Evolutionary conservation across 2,329 filamentous ascomycete genomes (phyloP).

Genomic region (Colletotrichum gigasporum): DNA sequence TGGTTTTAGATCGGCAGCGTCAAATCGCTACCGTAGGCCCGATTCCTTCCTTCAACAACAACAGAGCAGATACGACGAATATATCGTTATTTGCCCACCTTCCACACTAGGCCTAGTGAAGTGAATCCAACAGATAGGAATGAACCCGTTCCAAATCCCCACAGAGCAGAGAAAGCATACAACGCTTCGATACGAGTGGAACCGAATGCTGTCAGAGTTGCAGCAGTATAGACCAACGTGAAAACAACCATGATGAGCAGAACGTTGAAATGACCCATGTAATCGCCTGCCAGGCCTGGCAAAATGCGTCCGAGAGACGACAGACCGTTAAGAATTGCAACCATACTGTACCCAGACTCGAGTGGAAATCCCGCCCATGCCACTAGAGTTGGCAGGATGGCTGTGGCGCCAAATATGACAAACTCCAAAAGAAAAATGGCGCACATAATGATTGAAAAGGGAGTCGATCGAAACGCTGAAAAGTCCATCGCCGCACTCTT

Average conservation of each 20-base stretch:
- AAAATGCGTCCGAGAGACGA: constrained; percentile 54
- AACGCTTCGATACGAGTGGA: constrained; percentile 47
- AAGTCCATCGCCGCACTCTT: constrained; percentile 46
- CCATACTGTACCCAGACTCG: constrained; percentile 52
- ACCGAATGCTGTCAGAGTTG: constrained; percentile 55
- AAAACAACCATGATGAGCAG: constrained; percentile 39
- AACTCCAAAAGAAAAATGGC: constrained; percentile 58
- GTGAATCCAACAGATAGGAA: no score
- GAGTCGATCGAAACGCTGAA: constrained; percentile 48
- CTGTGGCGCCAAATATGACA: constrained; percentile 56
- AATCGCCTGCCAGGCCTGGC: constrained; percentile 53
- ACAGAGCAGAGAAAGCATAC: constrained; percentile 55
- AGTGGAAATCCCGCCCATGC: constrained; percentile 43
- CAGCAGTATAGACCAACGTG: constrained; percentile 46
- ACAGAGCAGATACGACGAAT: no score
- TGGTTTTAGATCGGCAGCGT: no score
- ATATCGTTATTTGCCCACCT: no score
- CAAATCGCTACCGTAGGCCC: no score
- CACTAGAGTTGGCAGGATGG: constrained; percentile 56
- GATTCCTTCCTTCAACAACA: no score
- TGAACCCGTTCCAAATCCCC: constrained; percentile 57
- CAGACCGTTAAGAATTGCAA: constrained; percentile 54
- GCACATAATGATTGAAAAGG: constrained; percentile 51
- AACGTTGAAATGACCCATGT: constrained; percentile 55
- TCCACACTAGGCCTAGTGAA: no score